Base-by-base conservation (phyloP, 306 rosid species). In the Lablab purpureus region DNA sequence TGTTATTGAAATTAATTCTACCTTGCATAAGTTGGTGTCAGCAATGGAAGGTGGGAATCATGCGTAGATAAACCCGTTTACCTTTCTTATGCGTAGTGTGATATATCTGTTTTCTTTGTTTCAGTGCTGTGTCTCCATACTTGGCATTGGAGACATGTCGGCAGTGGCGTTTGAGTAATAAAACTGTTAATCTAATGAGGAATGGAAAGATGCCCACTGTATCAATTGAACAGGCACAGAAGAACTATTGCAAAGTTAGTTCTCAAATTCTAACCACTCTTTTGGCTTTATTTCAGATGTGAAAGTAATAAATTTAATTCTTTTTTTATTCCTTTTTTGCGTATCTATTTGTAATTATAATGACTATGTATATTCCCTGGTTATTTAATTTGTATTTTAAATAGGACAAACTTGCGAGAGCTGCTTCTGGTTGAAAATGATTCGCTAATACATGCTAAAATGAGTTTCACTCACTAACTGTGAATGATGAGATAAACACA, bases 121-220 rank as follows among this genome's bases (percentile, higher is more conserved):
- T 43, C 81, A 95, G 99, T 85, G 99, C 98, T 22, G 89, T 95
- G 52, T 93, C 97, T 84, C 99, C 98, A 22, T 93, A 95, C 87
- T 87, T 95, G 92, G 99, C 99, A 84, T 73, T 95, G 86, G 99
- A 95, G 86, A 93, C 99, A 27, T 88, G 99, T 69, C 97, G 99
- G 68, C 99, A 95, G 67, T 95, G 99, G 99, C 99, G 99, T 78
- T 87, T 95, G 83, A 95, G 99, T 83, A 89, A 65, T 66, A 95
- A 93, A 88, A 95, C 99, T 10, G 97, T 93, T 64, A 95, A 93
- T 80, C 80, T 95, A 80, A 95, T 95, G 98, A 91, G 91, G 85
- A 95, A 90, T n/a, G 99, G 99, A 65, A 95, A 95, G 90, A 93
- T 95, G 97, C 93, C 99, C 55, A 91, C 96, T 23, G 99, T 95